These are phyloP conservation scores for Linum lewisii DNA, from an alignment of 345 rosid species.

Conservation along the genomic window DNA sequence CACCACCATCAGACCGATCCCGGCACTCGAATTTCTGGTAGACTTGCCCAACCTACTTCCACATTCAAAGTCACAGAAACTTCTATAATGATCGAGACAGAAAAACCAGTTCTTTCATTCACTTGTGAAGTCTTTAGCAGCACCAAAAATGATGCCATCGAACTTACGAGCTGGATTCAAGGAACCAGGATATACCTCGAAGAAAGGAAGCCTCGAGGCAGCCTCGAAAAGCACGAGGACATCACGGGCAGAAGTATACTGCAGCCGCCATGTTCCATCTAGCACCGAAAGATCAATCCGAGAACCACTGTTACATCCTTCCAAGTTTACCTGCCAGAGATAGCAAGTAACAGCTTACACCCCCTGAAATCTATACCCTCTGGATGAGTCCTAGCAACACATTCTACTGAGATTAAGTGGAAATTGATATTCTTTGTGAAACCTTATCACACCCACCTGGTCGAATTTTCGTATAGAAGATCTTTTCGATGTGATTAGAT, in stretches of 20 bases:
- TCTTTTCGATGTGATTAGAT: too few species aligned
- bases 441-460: too few species aligned
- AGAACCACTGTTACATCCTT: slow-evolving; percentile 55
- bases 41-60: slow-evolving; percentile 68
- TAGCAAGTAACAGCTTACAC: background rate
- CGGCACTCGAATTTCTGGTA: slow-evolving; percentile 67
- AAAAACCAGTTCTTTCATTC: too few species aligned
- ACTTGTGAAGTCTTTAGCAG: too few species aligned
- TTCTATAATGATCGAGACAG: too few species aligned
- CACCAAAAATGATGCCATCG: too few species aligned
- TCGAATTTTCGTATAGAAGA: too few species aligned
- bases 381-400: too few species aligned
- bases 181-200: slow-evolving; percentile 36
- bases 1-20: slow-evolving; percentile 51
- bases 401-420: too few species aligned
- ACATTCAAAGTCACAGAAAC: slow-evolving; percentile 1
- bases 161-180: too few species aligned
- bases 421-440: too few species aligned
- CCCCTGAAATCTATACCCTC: too few species aligned
- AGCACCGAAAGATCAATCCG: slow-evolving; percentile 52
- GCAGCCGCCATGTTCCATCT: slow-evolving; percentile 96
- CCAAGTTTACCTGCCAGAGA: slow-evolving; percentile 53
- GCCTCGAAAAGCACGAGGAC: slow-evolving; percentile 77
- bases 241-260: slow-evolving; percentile 88
- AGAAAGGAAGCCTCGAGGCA: slow-evolving; percentile 76